Percentiles rank a stretch among this genome's conserved stretches.
These are phyloP conservation scores for Cryptococcus jaspeensis DNA, from an alignment of 1,284 basidiomycete genomes.

Conservation along the genomic window DNA sequence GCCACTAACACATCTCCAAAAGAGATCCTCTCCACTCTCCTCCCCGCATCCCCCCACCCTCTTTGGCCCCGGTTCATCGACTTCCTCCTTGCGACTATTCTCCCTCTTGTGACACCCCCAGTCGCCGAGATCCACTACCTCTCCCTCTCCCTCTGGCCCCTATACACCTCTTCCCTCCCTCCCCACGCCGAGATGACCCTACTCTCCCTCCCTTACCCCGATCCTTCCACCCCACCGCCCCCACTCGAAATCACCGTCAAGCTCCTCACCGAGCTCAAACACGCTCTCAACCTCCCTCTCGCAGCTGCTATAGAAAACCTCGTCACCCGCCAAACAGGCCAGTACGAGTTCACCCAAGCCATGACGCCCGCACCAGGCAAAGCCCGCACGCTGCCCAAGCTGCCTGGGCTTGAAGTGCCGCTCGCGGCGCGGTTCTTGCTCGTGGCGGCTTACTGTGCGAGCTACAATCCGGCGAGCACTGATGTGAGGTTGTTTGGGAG, in stretches of 20 bases:
- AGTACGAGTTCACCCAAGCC: constrained; percentile 28
- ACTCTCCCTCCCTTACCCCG: constrained; percentile 21
- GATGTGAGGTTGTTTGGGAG: constrained; percentile 77
- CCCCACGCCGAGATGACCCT: constrained; percentile 36
- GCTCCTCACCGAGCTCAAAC: constrained; percentile 48
- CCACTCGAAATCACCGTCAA: constrained; percentile 35
- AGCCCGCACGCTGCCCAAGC: constrained; percentile 22
- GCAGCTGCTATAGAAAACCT: constrained; percentile 40
- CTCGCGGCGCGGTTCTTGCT: constrained; percentile 71
- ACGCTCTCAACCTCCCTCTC: constrained; percentile 38
- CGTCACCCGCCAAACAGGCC: constrained; percentile 31
- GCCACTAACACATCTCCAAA: neutral
- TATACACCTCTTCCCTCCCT: constrained; percentile 45
- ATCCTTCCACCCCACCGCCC: constrained; percentile 24
- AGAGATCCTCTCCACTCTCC: constrained; percentile 32
- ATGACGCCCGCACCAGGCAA: constrained; percentile 17
- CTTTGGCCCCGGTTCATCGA: constrained; percentile 68
- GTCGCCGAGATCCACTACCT: constrained; percentile 72
- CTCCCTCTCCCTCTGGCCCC: constrained; percentile 74
- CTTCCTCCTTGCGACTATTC: constrained; percentile 64
- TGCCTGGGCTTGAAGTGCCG: constrained; percentile 53
- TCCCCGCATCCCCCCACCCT: constrained; percentile 46
- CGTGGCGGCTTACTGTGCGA: constrained; percentile 78
- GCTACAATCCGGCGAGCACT: constrained; percentile 77
- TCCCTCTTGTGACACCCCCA: constrained; percentile 62